phyloP scores from a whole-genome alignment of 768 basidiomycete species.

The Leccinum subtestaceum region DNA sequence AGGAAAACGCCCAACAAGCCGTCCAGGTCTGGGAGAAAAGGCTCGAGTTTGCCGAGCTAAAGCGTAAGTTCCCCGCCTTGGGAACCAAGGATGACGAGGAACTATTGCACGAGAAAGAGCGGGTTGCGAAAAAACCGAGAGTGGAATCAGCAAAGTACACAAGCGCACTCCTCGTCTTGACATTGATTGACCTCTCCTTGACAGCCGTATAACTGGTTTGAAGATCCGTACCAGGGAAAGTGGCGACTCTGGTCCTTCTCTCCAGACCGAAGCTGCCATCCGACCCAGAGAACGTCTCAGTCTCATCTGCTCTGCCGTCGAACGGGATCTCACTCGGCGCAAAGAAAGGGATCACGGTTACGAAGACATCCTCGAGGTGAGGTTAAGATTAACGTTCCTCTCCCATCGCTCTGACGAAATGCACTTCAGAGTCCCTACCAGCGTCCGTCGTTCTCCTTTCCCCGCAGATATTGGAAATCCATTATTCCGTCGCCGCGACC shows the following conservation, averaged over 20 bases:
- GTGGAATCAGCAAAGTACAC: slow-evolving; percentile 21
- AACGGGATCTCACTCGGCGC: slow-evolving; percentile 61
- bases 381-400: slow-evolving; percentile 14
- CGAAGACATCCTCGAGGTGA: slow-evolving; percentile 85
- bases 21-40: slow-evolving; percentile 78
- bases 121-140: slow-evolving; percentile 58
- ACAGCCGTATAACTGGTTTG: slow-evolving; percentile 47
- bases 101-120: slow-evolving; percentile 68
- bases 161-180: no score
- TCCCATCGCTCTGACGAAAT: slow-evolving; percentile 4
- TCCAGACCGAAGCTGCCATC: slow-evolving; percentile 47
- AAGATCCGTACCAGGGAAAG: slow-evolving; percentile 52
- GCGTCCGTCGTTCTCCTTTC: slow-evolving; percentile 51
- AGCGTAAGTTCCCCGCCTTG: slow-evolving; percentile 65
- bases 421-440: slow-evolving; percentile 65
- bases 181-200: slow-evolving; percentile 3
- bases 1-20: slow-evolving; percentile 55
- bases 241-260: slow-evolving; percentile 36
- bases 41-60: slow-evolving; percentile 70
- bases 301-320: slow-evolving; percentile 49
- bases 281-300: slow-evolving; percentile 65
- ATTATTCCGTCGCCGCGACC: slow-evolving; percentile 41
- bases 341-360: slow-evolving; percentile 77
- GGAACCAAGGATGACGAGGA: slow-evolving; percentile 69
- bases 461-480: slow-evolving; percentile 67